Percentiles rank a stretch among this genome's conserved stretches.
phyloP scores from a whole-genome alignment of 2,329 filamentous ascomycete genomes.

The Cryphonectria radicalis region DNA sequence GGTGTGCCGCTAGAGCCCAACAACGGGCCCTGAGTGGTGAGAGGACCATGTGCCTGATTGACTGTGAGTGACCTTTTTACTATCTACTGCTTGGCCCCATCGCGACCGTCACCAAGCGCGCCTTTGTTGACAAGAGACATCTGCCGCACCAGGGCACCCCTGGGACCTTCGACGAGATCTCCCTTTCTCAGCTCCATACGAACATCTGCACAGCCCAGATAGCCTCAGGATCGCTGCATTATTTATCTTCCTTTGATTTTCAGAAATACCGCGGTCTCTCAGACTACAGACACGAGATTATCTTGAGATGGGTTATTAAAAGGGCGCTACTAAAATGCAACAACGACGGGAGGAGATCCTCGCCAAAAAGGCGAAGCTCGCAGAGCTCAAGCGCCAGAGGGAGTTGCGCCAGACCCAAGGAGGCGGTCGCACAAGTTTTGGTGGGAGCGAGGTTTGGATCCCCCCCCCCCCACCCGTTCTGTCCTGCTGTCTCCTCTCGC shows the following conservation, averaged over 20 bases:
- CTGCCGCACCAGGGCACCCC: neutral
- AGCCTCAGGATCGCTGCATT: neutral
- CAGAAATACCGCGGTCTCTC: neutral
- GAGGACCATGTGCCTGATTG: conserved; percentile 1
- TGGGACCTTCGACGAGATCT: neutral
- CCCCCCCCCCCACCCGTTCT: neutral
- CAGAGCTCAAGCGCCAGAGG: conserved; percentile 91
- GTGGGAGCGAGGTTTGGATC: conserved; percentile 70
- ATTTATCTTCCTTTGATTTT: neutral
- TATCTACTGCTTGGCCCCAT: conserved; percentile 1
- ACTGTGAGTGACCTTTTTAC: neutral
- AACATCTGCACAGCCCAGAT: neutral
- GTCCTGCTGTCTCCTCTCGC: conserved; percentile 23
- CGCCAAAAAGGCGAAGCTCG: conserved; percentile 95
- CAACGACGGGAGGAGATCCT: conserved; percentile 94
- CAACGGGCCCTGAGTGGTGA: neutral
- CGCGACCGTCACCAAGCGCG: neutral
- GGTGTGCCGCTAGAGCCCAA: conserved; percentile 6
- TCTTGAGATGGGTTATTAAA: conserved; percentile 53
- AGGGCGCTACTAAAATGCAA: conserved; percentile 58
- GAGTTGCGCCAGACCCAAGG: conserved; percentile 80
- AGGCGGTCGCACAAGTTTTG: conserved; percentile 69
- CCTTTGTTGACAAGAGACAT: conserved; percentile 10
- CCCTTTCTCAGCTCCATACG: neutral
- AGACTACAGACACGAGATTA: conserved; percentile 3